Base-by-base conservation (phyloP, 2,329 filamentous ascomycete genomes). In the Gremmenia infestans region DNA sequence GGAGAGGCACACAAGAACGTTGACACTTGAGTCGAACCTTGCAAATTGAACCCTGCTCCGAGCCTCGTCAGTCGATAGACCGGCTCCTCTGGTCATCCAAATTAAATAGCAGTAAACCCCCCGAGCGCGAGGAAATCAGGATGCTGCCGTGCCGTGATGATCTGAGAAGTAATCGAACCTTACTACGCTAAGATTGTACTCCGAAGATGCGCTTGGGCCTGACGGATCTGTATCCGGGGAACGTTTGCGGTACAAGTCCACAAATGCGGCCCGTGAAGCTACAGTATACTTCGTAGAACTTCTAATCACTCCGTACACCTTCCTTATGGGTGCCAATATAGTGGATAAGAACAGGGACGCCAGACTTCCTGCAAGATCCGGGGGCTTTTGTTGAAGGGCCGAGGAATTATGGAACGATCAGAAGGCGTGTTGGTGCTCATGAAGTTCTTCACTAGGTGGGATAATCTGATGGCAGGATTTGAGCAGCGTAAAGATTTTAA, bases 391-490 rank as follows among this genome's bases (percentile, higher is more conserved):
- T 22, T 17, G 46, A 46, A 19, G 19, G 36, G 14, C 37, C 15
- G 47, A 48, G 42, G 14, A 50, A 50, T 5, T 14, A 39, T 17
- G n/a, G 37, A n/a, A 39, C 5, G 37, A n/a, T 39, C n/a, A 39
- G 37, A 15, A 39, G 37, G 28, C 28, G 28, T 28, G 25, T 25
- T 25, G 25, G 23, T 23, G 48, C 23, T 28, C 36, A 15, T 4
- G 53, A 39, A 46, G 37, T 50, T 52, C 19, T 54, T 46, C 47
- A 52, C 36, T 35, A 48, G 50, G 48, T 50, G 46, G 37, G 25
- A 57, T 57, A 49, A 60, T 60, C 55, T 55, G 55, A 58, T 47
- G 52, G 47, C 37, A 51, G 55, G 57, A 39, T 53, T 17, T 40
- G 28, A 50, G 19, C 39, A 25, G 49, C 39, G 37, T 46, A 47